Percentiles rank a stretch among this genome's conserved stretches.
Evolutionary conservation across 75 land plant genomes (phyloP).

Genomic region (Selaginella moellendorffii): DNA sequence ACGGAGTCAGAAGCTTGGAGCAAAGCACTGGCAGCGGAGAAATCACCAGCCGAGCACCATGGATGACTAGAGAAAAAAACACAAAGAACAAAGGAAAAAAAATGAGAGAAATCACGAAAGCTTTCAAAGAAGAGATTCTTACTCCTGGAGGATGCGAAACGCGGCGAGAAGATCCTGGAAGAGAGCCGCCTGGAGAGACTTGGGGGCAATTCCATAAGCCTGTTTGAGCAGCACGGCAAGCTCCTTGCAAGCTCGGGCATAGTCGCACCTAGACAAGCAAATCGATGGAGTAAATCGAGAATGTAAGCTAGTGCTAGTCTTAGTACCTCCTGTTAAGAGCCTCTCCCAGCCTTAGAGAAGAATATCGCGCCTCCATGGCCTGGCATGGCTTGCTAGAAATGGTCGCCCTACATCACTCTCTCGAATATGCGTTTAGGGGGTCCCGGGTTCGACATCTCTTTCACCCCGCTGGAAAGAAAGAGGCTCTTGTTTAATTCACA

Average conservation of each 20-base stretch:
- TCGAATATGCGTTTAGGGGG: no score
- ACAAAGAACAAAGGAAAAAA: not conserved
- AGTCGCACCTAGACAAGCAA: not conserved
- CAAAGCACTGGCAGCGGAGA: slow-evolving; percentile 40
- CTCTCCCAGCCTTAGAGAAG: not conserved
- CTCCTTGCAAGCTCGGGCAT: not conserved
- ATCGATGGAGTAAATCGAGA: not conserved
- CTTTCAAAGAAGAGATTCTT: not conserved
- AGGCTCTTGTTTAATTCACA: no score
- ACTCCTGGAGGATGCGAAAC: not conserved
- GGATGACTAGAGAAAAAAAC: not conserved
- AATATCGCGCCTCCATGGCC: not conserved
- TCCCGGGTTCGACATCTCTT: no score
- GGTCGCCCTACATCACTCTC: no score
- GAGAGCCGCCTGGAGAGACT: not conserved
- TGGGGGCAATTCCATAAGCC: not conserved
- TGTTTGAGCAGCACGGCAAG: not conserved
- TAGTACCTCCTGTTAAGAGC: not conserved
- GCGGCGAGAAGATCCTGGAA: not conserved
- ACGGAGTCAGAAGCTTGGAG: slow-evolving; percentile 47
- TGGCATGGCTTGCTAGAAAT: no score
- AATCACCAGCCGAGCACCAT: not conserved
- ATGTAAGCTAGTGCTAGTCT: not conserved
- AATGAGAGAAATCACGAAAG: not conserved
- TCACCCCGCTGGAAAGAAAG: no score